Evolutionary conservation across 2,329 filamentous ascomycete species (phyloP), one percentile per base, ranked within the genome.

Genomic region (Orbilia ellipsospora): DNA sequence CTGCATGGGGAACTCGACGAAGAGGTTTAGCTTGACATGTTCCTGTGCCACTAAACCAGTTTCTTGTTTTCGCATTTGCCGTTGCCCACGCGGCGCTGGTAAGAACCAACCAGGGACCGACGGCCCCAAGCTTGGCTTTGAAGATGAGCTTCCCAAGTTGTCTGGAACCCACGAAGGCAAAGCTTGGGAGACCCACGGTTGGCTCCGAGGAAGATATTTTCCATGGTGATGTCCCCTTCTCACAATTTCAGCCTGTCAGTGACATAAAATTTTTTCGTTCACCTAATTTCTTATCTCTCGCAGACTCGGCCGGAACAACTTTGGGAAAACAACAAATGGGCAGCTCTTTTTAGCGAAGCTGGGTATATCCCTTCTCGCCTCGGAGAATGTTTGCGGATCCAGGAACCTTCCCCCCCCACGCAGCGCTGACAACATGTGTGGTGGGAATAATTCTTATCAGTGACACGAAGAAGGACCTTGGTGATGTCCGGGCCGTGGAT

Each of bases 371-470:
- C 20, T 13, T 26, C 42, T 60, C 52, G 60, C 67, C 67, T 64
- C 67, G 67, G 67, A 72, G 44, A 72, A 72, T 31, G 54, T 15
- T 40, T 72, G 67, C 67, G 67, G 66, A 63, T 50, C 28, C n/a
- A 40, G 42, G 31, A 40, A 16, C 15, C 16, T 20, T 40, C 18
- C n/a, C 67, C 57, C 67, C 60, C 67, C 48, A 10, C 31, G 31
- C 31, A 36, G 3, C 31, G 18, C 52, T 64, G 59, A 72, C 67
- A 44, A 59, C 51, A 59, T 52, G 59, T 23, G 23, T 23, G 4
- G 23, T 23, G 31, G 1, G 31, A 36, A 7, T 10, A 12, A 8
- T 44, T 31, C 66, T 70, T 70, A 70, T 70, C 66, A 63, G 51
- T 15, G 23, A 13, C 7, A 59, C 4, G 23, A 23, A 23, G 23